These are phyloP conservation scores for Gaeumannomyces sp. DNA, from an alignment of 2,329 filamentous ascomycete species.

Conservation along the genomic window DNA sequence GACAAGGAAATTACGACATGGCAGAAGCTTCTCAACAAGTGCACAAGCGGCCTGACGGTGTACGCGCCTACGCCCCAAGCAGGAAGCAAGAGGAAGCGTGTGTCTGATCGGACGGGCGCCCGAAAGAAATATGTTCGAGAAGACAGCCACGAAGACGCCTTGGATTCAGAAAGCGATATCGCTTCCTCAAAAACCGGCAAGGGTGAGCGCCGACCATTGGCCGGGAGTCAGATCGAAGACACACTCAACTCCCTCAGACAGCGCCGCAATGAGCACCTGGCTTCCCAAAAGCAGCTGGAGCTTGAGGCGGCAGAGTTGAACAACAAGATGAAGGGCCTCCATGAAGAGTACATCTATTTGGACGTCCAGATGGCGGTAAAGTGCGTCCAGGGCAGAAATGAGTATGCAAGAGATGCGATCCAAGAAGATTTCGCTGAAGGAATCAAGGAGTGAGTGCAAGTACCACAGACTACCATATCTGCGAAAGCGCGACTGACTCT, in stretches of 20 bases:
- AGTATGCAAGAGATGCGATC: slow-evolving; percentile 48
- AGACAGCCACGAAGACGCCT: background rate
- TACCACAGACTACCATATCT: background rate
- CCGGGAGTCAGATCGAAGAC: background rate
- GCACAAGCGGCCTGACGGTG: background rate
- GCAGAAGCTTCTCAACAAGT: background rate
- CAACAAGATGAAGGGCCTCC: slow-evolving; percentile 18
- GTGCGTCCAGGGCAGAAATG: slow-evolving; percentile 50
- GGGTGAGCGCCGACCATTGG: slow-evolving; percentile 18
- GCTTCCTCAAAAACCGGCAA: slow-evolving; percentile 21
- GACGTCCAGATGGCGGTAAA: slow-evolving; percentile 24
- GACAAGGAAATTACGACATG: background rate
- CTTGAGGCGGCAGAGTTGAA: slow-evolving; percentile 26
- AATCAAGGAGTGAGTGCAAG: slow-evolving; percentile 40
- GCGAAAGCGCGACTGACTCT: slow-evolving; percentile 10
- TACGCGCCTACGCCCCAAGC: background rate
- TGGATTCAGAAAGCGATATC: background rate
- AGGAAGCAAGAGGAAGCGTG: background rate
- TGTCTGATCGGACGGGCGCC: background rate
- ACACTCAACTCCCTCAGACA: slow-evolving; percentile 15
- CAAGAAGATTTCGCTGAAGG: slow-evolving; percentile 53
- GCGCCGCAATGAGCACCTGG: slow-evolving; percentile 22
- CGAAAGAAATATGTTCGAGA: too few relatives aligned
- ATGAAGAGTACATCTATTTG: slow-evolving; percentile 9
- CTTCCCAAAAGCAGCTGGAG: slow-evolving; percentile 29